Evolutionary conservation across 2,329 filamentous ascomycete genomes (phyloP).

Genomic region (Aspergillus brasiliensis): DNA sequence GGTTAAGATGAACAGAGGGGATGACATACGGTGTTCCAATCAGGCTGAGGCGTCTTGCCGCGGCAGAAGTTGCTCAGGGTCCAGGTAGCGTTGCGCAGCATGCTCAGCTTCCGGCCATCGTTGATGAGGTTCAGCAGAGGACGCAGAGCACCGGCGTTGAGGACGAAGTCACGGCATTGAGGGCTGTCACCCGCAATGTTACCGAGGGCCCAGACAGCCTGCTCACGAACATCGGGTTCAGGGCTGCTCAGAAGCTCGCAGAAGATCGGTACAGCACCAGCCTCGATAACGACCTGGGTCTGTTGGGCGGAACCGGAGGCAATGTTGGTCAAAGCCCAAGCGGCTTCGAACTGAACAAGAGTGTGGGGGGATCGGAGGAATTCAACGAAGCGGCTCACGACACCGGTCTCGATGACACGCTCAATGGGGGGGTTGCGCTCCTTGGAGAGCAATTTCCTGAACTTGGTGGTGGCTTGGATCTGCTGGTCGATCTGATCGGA

Average conservation of each 20-base stretch:
- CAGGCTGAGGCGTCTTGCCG: conserved; percentile 97
- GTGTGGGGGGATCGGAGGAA: conserved; percentile 98
- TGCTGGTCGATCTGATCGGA: conserved; percentile 98
- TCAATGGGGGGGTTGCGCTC: conserved; percentile 99
- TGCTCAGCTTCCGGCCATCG: conserved; percentile 97
- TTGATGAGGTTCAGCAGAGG: conserved; percentile 87
- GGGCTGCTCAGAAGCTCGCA: conserved; percentile 94
- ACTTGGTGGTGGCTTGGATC: conserved; percentile 97
- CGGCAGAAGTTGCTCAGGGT: conserved; percentile 99
- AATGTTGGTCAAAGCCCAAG: conserved; percentile 99
- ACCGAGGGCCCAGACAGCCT: conserved; percentile 96
- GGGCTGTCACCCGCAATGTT: conserved; percentile 99
- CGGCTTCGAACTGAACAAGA: conserved; percentile 97
- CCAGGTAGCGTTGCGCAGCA: conserved; percentile 98
- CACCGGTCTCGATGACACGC: conserved; percentile 98
- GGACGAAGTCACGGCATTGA: conserved; percentile 93
- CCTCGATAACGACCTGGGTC: conserved; percentile 98
- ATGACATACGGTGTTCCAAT: conserved; percentile 85
- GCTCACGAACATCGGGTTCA: conserved; percentile 95
- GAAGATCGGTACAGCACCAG: conserved; percentile 96
- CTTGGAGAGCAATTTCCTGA: conserved; percentile 96
- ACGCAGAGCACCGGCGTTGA: conserved; percentile 86
- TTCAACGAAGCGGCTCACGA: conserved; percentile 95
- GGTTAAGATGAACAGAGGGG: not conserved
- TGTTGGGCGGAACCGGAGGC: conserved; percentile 95